Evolutionary conservation across 495 filamentous ascomycete species (phyloP), one percentile per base, ranked within the genome.

Genomic region (Penicillium longicatenatum): DNA sequence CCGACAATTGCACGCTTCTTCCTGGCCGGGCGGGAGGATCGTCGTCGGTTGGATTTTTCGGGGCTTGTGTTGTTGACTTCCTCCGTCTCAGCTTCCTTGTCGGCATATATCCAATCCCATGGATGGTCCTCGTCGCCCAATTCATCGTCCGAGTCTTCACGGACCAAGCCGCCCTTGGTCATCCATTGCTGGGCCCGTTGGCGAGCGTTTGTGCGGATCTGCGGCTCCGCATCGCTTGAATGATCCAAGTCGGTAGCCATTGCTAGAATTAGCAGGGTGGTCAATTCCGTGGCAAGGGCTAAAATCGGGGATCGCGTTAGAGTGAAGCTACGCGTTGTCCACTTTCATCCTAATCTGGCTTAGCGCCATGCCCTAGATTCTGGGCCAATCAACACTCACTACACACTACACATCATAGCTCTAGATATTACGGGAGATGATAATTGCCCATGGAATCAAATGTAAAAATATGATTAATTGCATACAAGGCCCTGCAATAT

Each of bases 111-210:
- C 93, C 93, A 98, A 68, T 95, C 86, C 94, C 94, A 98, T 1
- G 92, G 91, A 42, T 80, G 77, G 70, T 96, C 91, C 52, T 94
- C 91, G 17, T 84, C 75, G 19, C 91, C 92, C 10, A 95, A 80
- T 67, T 97, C 93, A 62, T 97, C 92, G 75, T 97, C 93, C 12
- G 91, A 96, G 68, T 95, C 91, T 54, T 95, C 92, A 57, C 90
- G 81, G 14, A 79, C 71, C n/a, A 93, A 75, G 20, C 83, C 87
- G 22, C 85, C 84, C 55, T 80, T 81, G 48, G 81, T 81, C 55
- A 92, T 82, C 65, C 82, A 86, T 66, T 83, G 77, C 49, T 83
- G 83, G 22, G 87, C 86, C 4, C 75, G 52, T 57, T 78, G 70
- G 42, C 62, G 70, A 10, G 66, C 67, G 62, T 62, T 45, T 2